A percentile compares a stretch with the other conserved stretches of the same genome.
These are phyloP conservation scores for Paraphaeosphaeria minitans DNA, from an alignment of 2,329 filamentous ascomycete species.

Conservation along the genomic window DNA sequence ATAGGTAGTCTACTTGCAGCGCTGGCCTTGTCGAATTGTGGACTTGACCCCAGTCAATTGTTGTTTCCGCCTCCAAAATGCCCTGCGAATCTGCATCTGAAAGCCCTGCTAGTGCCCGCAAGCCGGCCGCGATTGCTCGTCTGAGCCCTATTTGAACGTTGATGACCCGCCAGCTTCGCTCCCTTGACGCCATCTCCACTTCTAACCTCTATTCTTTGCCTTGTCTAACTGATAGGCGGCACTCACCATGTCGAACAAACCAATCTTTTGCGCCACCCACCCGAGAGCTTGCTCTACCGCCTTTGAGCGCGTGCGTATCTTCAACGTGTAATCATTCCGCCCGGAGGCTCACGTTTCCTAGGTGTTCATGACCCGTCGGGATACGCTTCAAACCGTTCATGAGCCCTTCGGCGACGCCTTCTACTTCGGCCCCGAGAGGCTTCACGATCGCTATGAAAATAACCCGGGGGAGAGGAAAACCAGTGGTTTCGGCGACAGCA, in stretches of 20 bases:
- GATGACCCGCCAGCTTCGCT: conserved; percentile 12
- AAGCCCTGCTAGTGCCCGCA: conserved; percentile 32
- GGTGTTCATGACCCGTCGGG: conserved; percentile 93
- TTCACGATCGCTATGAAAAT: conserved; percentile 77
- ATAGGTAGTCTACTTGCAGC: conserved; percentile 12
- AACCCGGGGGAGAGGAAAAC: conserved; percentile 61
- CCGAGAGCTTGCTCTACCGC: conserved; percentile 95
- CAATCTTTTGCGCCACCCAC: conserved; percentile 92
- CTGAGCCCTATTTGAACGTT: conserved; percentile 36
- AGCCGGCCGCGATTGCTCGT: conserved; percentile 27
- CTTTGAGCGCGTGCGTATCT: conserved; percentile 79
- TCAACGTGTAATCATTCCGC: conserved; percentile 6
- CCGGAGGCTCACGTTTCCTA: conserved; percentile 22
- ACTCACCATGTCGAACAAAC: conserved; percentile 70
- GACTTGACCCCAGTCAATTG: conserved; percentile 25
- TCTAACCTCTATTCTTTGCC: conserved; percentile 14
- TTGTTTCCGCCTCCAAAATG: conserved; percentile 11
- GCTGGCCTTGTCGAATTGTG: conserved; percentile 27
- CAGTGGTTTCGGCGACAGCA: conserved; percentile 71
- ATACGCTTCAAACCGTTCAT: conserved; percentile 82
- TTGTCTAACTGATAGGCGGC: conserved; percentile 14
- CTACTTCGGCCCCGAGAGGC: conserved; percentile 90
- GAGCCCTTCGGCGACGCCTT: conserved; percentile 97
- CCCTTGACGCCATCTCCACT: conserved; percentile 27
- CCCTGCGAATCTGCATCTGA: conserved; percentile 15